Percentiles rank a stretch among this genome's conserved stretches.
These are phyloP conservation scores for Globisporangium emineosum DNA, from an alignment of 352 stramenopile species.

Conservation along the genomic window DNA sequence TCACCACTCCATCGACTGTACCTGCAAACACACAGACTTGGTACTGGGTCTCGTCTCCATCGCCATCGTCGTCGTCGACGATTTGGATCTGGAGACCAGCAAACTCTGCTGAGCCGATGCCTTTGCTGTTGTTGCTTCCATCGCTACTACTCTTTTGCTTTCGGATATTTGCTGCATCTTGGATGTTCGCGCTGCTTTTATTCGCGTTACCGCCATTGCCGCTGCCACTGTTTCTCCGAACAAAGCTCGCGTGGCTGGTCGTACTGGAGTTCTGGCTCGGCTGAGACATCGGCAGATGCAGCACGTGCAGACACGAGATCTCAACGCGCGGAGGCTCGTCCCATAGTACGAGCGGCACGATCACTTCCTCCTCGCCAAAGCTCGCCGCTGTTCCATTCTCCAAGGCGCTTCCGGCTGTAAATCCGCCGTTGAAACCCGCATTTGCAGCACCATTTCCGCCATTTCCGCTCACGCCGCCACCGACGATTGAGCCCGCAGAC, in stretches of 20 bases:
- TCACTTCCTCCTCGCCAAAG: conserved; percentile 29
- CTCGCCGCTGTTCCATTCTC: neutral
- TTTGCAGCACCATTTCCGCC: neutral
- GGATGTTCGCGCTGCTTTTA: neutral
- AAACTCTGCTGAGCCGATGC: conserved; percentile 2
- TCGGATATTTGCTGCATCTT: neutral
- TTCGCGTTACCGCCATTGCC: conserved; percentile 1
- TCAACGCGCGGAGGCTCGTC: conserved; percentile 46
- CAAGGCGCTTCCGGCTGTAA: conserved; percentile 1
- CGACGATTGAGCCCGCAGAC: conserved; percentile 11
- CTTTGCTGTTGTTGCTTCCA: neutral
- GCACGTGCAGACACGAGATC: conserved; percentile 56
- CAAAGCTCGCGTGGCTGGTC: conserved; percentile 29
- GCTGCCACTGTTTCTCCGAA: conserved; percentile 13
- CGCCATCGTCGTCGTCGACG: conserved; percentile 33
- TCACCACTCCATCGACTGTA: conserved; percentile 54
- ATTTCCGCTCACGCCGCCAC: neutral
- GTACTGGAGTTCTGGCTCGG: conserved; percentile 67
- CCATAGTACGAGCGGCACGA: conserved; percentile 74
- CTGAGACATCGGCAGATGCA: conserved; percentile 58
- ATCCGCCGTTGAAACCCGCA: neutral
- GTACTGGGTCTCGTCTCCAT: conserved; percentile 31
- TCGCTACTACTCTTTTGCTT: neutral
- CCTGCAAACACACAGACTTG: conserved; percentile 74
- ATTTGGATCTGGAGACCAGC: conserved; percentile 31